Conservation (phyloP, 2,329 filamentous ascomycete species). For the Monosporascus sp. region DNA sequence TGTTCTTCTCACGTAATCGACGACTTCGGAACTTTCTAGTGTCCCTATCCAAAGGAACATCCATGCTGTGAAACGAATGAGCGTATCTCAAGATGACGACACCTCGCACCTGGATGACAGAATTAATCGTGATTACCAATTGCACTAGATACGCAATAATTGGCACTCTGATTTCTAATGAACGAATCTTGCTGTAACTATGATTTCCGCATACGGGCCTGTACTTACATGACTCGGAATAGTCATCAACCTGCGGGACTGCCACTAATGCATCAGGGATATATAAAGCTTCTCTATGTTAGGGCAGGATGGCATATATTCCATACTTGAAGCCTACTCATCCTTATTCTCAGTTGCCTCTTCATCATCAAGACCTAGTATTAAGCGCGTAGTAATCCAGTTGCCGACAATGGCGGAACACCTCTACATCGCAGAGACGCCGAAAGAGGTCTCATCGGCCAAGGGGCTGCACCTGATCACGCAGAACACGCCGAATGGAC, state of each 20-base stretch:
- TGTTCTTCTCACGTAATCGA: not conserved
- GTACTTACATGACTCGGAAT: too few relatives aligned
- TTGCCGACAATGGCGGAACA: constrained; percentile 12
- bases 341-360: too few relatives aligned
- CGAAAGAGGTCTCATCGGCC: constrained; percentile 14
- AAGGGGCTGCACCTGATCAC: constrained; percentile 20
- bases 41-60: too few relatives aligned
- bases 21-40: not conserved
- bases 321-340: too few relatives aligned
- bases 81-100: not conserved
- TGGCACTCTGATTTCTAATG: not conserved
- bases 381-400: too few relatives aligned
- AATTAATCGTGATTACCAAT: not conserved
- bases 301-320: too few relatives aligned
- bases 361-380: too few relatives aligned
- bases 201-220: too few relatives aligned
- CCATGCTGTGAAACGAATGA: not conserved
- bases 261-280: too few relatives aligned
- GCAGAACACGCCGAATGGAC: constrained; percentile 18
- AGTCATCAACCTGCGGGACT: too few relatives aligned
- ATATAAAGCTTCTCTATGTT: too few relatives aligned
- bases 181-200: not conserved
- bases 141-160: not conserved
- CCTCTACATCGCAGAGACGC: constrained; percentile 18
- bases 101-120: not conserved